Conservation (phyloP, 208 protist species). For the Leishmania amazonensis region DNA sequence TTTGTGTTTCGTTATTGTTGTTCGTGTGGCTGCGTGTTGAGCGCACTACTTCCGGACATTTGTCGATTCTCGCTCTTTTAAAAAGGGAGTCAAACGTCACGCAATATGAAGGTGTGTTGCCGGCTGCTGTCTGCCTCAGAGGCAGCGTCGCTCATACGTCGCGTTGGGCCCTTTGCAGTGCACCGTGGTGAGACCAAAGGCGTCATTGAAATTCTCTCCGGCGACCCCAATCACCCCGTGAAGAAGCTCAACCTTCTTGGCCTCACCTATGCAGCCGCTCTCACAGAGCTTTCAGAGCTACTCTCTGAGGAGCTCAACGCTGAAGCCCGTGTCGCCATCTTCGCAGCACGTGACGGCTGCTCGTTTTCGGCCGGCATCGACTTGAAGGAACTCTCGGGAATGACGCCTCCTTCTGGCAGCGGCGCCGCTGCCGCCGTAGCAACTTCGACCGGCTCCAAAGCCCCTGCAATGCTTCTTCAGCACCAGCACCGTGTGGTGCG, state of each 20-base stretch:
- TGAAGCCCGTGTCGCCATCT: constrained; percentile 55
- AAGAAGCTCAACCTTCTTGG: constrained; percentile 67
- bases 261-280: constrained; percentile 39
- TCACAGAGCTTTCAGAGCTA: constrained; percentile 35
- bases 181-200: constrained; percentile 31
- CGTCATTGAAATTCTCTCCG: constrained; percentile 51
- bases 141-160: constrained; percentile 20
- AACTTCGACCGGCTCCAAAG: background rate
- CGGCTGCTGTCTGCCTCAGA: constrained; percentile 1
- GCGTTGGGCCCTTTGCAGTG: constrained; percentile 48
- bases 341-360: constrained; percentile 46
- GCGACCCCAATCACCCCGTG: constrained; percentile 38
- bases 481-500: constrained; percentile 48
- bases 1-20: background rate
- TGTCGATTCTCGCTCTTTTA: background rate
- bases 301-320: constrained; percentile 58
- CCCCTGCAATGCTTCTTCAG: constrained; percentile 65
- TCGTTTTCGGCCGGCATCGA: constrained; percentile 70
- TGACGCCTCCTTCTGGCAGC: constrained; percentile 13
- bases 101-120: constrained; percentile 3
- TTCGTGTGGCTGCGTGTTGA: background rate
- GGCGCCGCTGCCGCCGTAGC: background rate
- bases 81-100: background rate
- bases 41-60: background rate
- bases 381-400: constrained; percentile 31